Base-by-base conservation (phyloP, 2,329 filamentous ascomycete species). In the Huntiella decipiens region DNA sequence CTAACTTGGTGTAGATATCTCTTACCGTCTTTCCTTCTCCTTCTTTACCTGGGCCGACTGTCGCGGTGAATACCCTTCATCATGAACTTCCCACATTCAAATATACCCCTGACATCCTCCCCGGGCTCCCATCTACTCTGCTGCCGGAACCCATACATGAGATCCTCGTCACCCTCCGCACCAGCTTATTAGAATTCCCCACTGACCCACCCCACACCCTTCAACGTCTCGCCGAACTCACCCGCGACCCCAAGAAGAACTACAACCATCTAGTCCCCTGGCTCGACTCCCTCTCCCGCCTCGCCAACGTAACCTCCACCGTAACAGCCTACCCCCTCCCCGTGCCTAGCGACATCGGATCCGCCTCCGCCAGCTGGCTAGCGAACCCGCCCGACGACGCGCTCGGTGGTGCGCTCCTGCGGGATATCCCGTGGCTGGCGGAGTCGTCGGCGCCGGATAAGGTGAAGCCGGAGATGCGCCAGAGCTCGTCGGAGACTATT, bases 401-500 rank as follows among this genome's bases (percentile, higher is more conserved):
- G 10, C 66, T 96, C 1, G 88, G 88, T 16, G 91, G 91, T 5
- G 91, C 91, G 0, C 67, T 95, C 13, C 67, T 98, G 43, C 96
- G 88, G 1, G 91, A 88, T 1, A 96, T 98, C 48, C 83, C 87
- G 0, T 98, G 91, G 91, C 65, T 96, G 43, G 31, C 35, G 13
- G 37, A 42, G 12, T 34, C 40, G n/a, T 12, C 31, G 13, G 33
- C 45, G 8, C 48, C 35, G 11, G 48, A 40, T 11, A 39, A 38
- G 53, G 36, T 37, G 38, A 44, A 49, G 15, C 32, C 65, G 15
- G 74, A 79, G 54, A 66, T 82, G 15, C 73, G 74, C 52, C 84
- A 78, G 34, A 81, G 87, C 58, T 77, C 73, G 58, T 85, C 80
- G 0, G 78, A 85, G 63, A 85, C 81, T 12, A 82, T 87, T 32